Evolutionary conservation across 345 rosid genomes (phyloP), one percentile per base, ranked within the genome.

Genomic region (Triadica sebifera): DNA sequence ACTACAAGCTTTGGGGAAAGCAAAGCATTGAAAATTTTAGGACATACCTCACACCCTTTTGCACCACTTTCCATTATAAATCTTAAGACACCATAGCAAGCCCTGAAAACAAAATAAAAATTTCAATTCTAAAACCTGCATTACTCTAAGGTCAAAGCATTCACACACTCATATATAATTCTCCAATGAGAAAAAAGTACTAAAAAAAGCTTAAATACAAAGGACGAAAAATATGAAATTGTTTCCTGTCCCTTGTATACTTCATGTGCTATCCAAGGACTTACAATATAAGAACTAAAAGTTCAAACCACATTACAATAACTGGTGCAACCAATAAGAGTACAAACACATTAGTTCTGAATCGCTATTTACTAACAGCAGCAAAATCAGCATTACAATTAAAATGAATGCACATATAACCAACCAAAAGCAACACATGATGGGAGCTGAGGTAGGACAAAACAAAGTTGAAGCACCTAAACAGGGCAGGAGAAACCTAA

Each of bases 41-140:
- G 15, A 72, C 80, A 34, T 7, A 80, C 79, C 83, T 80, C 83
- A 24, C 80, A 80, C 19, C 83, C 83, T 58, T 80, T 80, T 41
- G 83, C 83, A 1, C 79, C 80, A 56, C 80, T 80, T 52, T 80
- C 83, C 83, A 80, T 93, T 22, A 93, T 85, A 64, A 86, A 91
- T 66, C 98, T 87, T 83, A 91, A 72, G 7, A 93, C 98, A 83
- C 96, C 98, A 83, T 90, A 93, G 74, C 98, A 93, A 0, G 98
- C 96, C 88, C 97, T 93, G 43, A 0, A 71, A 47, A 16, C 29
- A 15, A 68, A 6, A 12, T 29, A 47, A 43, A 43, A 24, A 69
- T 1, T 37, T 22, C 52, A 24, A 46, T 19, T 46, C 12, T 43
- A 17, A 59, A 71, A 47, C 19, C 49, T 50, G 57, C 6, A 15